Percentiles rank a stretch among this genome's conserved stretches.
Conservation (phyloP, 2,329 filamentous ascomycete genomes). For the Trichoderma lentiforme region DNA sequence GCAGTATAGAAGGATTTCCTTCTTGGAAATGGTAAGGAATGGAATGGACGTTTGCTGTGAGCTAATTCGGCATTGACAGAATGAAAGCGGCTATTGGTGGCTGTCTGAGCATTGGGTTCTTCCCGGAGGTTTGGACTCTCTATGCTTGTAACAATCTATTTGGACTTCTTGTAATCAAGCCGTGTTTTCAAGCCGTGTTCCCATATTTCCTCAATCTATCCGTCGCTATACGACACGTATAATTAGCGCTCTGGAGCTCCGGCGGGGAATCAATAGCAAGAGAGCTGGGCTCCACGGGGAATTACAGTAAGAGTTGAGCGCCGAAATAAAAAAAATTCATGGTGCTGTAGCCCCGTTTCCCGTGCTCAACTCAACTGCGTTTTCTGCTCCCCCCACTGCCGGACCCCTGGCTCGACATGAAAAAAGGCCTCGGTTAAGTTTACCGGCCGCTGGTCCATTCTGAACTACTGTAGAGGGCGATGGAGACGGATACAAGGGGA, state of each 20-base stretch:
- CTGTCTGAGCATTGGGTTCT: background rate
- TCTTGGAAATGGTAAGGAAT: background rate
- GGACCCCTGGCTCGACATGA: background rate
- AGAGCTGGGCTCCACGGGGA: background rate
- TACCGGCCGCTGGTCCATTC: background rate
- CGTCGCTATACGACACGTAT: background rate
- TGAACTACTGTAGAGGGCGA: background rate
- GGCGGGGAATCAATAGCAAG: background rate
- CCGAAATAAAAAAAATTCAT: background rate
- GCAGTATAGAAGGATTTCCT: background rate
- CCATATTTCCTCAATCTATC: background rate
- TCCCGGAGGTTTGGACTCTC: background rate
- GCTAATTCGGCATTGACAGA: background rate
- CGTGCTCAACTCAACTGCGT: background rate
- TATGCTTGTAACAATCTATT: background rate
- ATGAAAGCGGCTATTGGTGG: background rate
- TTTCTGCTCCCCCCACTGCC: background rate
- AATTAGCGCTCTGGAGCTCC: slow-evolving; percentile 1
- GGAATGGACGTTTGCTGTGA: background rate
- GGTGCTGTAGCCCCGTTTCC: background rate
- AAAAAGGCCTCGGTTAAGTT: slow-evolving; percentile 2
- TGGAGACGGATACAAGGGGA: background rate
- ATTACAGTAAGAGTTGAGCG: background rate
- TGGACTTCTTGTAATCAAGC: background rate
- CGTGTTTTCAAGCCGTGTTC: background rate